phyloP scores from a whole-genome alignment of 352 stramenopile species.

The Vaucheria bursata region DNA sequence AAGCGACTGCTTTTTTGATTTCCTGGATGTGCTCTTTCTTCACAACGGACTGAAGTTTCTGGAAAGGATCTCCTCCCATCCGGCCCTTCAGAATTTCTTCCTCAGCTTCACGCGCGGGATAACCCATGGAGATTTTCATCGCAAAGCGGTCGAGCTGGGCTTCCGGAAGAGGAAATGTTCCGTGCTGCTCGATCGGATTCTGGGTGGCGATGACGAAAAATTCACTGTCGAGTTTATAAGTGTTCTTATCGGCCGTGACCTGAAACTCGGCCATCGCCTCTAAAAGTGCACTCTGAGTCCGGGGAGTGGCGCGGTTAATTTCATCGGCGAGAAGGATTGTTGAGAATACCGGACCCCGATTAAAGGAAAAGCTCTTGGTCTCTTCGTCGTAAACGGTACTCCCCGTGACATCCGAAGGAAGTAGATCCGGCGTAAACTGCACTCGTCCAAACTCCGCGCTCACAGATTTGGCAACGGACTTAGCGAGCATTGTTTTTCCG shows the following conservation, averaged over 20 bases:
- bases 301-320: not conserved
- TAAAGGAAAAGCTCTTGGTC: not conserved
- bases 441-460: not conserved
- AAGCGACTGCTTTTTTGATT: no score
- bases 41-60: no score
- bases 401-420: not conserved
- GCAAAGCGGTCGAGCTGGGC: not conserved
- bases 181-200: not conserved
- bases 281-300: not conserved
- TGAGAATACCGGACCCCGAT: not conserved
- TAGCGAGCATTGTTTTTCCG: not conserved
- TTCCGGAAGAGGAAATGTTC: not conserved
- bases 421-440: not conserved
- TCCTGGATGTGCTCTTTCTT: no score
- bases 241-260: not conserved
- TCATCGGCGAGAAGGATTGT: not conserved
- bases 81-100: not conserved
- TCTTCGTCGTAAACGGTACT: not conserved
- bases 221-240: not conserved
- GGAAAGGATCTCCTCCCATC: no score
- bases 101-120: not conserved
- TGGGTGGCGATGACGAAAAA: not conserved
- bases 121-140: not conserved
- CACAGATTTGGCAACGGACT: not conserved
- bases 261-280: not conserved